These are phyloP conservation scores for Trametes cingulata DNA, from an alignment of 768 basidiomycete genomes.

Conservation along the genomic window DNA sequence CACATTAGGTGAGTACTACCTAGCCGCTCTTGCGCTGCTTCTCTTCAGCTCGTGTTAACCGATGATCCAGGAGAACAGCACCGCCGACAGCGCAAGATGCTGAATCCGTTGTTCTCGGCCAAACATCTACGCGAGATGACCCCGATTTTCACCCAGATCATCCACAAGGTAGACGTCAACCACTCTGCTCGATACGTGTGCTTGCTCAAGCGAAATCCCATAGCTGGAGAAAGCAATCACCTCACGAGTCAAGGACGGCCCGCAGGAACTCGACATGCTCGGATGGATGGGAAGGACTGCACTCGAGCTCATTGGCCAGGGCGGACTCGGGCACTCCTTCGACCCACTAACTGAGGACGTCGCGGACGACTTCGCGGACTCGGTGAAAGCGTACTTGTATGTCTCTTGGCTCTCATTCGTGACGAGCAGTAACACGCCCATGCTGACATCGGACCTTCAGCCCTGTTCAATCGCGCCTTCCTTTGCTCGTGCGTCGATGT, in stretches of 20 bases:
- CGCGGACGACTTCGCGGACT: background rate
- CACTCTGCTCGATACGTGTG: background rate
- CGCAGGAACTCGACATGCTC: conserved; percentile 1
- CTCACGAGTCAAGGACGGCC: conserved; percentile 9
- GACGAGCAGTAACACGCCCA: no score
- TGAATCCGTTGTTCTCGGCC: conserved; percentile 20
- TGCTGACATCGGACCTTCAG: no score
- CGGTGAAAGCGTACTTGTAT: conserved; percentile 18
- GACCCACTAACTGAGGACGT: conserved; percentile 1
- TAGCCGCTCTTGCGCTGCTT: background rate
- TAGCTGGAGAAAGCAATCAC: background rate
- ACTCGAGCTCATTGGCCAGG: conserved; percentile 5
- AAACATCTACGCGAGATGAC: conserved; percentile 11
- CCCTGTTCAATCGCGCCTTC: background rate
- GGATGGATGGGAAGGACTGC: background rate
- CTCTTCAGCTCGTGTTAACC: background rate
- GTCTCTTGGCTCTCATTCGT: no score
- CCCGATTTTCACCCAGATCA: conserved; percentile 20
- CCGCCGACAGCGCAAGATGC: conserved; percentile 26
- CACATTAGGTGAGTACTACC: conserved; percentile 10
- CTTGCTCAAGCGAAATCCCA: background rate
- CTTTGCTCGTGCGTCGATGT: background rate
- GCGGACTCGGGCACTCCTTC: background rate
- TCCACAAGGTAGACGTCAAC: conserved; percentile 13
- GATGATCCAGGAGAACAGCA: conserved; percentile 22